phyloP scores from a whole-genome alignment of 2,329 filamentous ascomycete species.

The Domatiomyces globalis region DNA sequence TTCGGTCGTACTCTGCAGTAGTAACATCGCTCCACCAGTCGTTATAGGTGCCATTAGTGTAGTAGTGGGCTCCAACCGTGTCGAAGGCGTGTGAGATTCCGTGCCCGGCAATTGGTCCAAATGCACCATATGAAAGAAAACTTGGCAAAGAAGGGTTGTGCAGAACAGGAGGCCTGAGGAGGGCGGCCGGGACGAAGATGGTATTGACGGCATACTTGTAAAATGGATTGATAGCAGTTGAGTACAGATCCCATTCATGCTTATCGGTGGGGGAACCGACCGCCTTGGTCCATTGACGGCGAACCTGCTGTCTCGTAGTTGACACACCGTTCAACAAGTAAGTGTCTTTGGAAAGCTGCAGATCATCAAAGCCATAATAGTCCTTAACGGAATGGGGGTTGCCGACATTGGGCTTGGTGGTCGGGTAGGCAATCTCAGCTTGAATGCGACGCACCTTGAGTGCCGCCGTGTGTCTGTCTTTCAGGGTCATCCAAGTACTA shows the following conservation, averaged over 20 bases:
- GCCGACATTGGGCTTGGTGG: constrained; percentile 44
- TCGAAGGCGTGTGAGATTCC: constrained; percentile 58
- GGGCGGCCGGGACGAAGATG: constrained; percentile 53
- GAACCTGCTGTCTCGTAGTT: not conserved
- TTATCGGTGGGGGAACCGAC: constrained; percentile 43
- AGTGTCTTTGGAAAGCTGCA: not conserved
- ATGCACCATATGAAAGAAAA: constrained; percentile 55
- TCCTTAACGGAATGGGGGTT: constrained; percentile 41
- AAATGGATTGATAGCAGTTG: constrained; percentile 48
- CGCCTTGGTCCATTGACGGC: not conserved
- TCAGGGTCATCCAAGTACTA: constrained; percentile 49
- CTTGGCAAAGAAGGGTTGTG: constrained; percentile 42
- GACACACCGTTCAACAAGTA: not conserved
- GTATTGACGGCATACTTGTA: constrained; percentile 49
- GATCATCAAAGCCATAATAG: constrained; percentile 41
- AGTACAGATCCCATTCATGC: constrained; percentile 45
- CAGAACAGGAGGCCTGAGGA: constrained; percentile 54
- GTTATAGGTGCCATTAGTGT: constrained; percentile 48
- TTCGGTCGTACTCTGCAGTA: constrained; percentile 41
- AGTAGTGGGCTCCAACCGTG: constrained; percentile 47
- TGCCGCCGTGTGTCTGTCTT: constrained; percentile 43
- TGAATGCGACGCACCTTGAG: constrained; percentile 51
- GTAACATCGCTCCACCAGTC: constrained; percentile 52
- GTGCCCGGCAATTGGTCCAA: constrained; percentile 51
- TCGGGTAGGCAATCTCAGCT: constrained; percentile 55